Evolutionary conservation across 192 early-diverging fungal genomes (phyloP), one percentile per base, ranked within the genome.

Genomic region (Bifiguratus adelaidae): DNA sequence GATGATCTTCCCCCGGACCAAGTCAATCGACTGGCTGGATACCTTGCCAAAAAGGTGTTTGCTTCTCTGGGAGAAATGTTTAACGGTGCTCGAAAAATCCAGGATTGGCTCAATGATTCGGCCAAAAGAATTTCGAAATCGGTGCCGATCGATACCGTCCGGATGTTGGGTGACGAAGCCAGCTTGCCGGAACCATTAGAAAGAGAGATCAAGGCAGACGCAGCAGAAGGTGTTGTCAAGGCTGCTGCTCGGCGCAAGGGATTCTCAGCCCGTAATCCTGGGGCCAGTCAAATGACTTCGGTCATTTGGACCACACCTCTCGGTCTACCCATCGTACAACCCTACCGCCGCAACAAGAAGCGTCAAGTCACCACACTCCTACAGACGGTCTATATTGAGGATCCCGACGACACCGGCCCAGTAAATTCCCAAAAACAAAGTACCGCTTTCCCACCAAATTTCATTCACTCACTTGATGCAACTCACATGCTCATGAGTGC

Each of bases 391-490:
- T 75, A 64, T 8, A 71, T 98, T 30, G 54, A 53, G 20, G 90
- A 98, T 63, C 53, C 73, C 2, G 69, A 74, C 41, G 66, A 69
- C 27, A 66, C 73, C 13, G 67, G 85, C 22, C 86, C 91, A 15
- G 90, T 95, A 20, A 90, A 98, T 70, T 58, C 80, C 11, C 73
- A 73, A 44, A 98, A 95, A 71, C 95, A 98, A 60, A 81, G 84
- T 30, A 86, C 87, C 1, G 95, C 95, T 1, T 98, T 98, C 73
- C 95, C 95, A 29, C 95, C 95, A 21, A 98, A 98, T 73, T 98
- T 89, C 71, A 89, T 98, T 58, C 95, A 98, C 65, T 94, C 91
- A 3, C 71, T 98, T 20, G 95, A 98, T 63, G 95, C 95, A 1
- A 81, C 91, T 18, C 95, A 98, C 56, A 98, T 98, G 95, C 73